These are phyloP conservation scores for Simplicillium sp. DNA, from an alignment of 2,329 filamentous ascomycete genomes.

Conservation along the genomic window DNA sequence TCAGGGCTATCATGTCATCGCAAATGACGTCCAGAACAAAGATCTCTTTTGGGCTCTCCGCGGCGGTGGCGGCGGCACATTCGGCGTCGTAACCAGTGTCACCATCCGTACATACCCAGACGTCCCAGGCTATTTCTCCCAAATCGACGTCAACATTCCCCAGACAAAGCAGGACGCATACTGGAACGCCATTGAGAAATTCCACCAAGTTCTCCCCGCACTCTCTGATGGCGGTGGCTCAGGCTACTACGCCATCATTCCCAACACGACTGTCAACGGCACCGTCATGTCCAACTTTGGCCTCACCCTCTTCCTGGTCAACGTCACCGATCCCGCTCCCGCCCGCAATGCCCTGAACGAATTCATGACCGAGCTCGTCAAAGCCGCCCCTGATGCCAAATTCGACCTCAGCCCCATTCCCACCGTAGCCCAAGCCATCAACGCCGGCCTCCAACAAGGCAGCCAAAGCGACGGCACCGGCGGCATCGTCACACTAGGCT, in stretches of 20 bases:
- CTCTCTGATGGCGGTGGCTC: slow-evolving; percentile 24
- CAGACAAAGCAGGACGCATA: slow-evolving; percentile 17
- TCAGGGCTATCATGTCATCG: slow-evolving; percentile 17
- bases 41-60: slow-evolving; percentile 36
- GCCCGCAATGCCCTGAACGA: slow-evolving; percentile 1
- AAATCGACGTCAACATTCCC: slow-evolving; percentile 16
- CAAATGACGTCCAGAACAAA: slow-evolving; percentile 23
- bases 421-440: slow-evolving; percentile 1
- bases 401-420: slow-evolving; percentile 1
- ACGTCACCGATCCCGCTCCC: slow-evolving; percentile 6
- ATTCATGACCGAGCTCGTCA: slow-evolving; percentile 1
- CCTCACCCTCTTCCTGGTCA: slow-evolving; percentile 5
- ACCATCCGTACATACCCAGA: slow-evolving; percentile 31
- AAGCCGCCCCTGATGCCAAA: slow-evolving; percentile 1
- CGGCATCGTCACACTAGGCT: slow-evolving; percentile 9
- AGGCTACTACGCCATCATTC: slow-evolving; percentile 25
- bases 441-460: slow-evolving; percentile 8
- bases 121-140: slow-evolving; percentile 18
- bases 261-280: slow-evolving; percentile 6
- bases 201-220: slow-evolving; percentile 21
- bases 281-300: slow-evolving; percentile 1
- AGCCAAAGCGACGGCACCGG: slow-evolving; percentile 15
- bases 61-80: slow-evolving; percentile 34
- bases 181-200: slow-evolving; percentile 18
- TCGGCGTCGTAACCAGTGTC: slow-evolving; percentile 30